phyloP scores from a whole-genome alignment of 106 monocot genomes.

The Dioscorea dumetorum region DNA sequence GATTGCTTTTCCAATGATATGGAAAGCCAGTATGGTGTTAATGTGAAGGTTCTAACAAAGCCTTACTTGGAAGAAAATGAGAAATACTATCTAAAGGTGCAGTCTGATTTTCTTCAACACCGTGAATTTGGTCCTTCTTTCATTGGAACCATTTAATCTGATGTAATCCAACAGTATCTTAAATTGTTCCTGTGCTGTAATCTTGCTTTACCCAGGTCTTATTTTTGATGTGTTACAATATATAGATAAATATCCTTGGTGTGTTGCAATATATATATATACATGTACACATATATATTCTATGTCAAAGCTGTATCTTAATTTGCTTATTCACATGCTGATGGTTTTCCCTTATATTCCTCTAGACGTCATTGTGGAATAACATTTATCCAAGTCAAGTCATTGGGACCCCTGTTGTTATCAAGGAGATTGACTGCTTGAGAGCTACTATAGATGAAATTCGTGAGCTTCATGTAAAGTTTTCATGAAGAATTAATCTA shows the following conservation, averaged over 20 bases:
- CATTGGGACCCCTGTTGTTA: conserved; percentile 55
- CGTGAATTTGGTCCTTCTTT: background rate
- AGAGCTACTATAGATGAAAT: conserved; percentile 88
- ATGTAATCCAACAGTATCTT: too few species aligned
- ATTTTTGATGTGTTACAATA: too few species aligned
- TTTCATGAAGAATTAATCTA: conserved; percentile 34
- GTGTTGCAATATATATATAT: too few species aligned
- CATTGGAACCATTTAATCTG: too few species aligned
- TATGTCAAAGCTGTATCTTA: background rate
- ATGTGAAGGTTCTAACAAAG: conserved; percentile 79
- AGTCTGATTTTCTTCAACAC: background rate
- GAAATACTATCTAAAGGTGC: conserved; percentile 89
- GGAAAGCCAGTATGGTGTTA: conserved; percentile 78
- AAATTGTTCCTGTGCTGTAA: too few species aligned
- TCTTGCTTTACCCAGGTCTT: too few species aligned
- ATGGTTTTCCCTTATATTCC: background rate
- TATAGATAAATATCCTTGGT: too few species aligned
- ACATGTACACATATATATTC: too few species aligned
- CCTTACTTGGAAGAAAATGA: conserved; percentile 74
- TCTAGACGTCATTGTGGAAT: conserved; percentile 85
- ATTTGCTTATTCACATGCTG: background rate
- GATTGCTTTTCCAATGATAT: conserved; percentile 68
- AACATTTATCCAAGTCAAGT: conserved; percentile 82
- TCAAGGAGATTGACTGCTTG: conserved; percentile 90
- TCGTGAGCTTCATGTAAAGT: conserved; percentile 31